These are phyloP conservation scores for Chrysoporthe cubensis DNA, from an alignment of 2,329 filamentous ascomycete genomes.

Conservation along the genomic window DNA sequence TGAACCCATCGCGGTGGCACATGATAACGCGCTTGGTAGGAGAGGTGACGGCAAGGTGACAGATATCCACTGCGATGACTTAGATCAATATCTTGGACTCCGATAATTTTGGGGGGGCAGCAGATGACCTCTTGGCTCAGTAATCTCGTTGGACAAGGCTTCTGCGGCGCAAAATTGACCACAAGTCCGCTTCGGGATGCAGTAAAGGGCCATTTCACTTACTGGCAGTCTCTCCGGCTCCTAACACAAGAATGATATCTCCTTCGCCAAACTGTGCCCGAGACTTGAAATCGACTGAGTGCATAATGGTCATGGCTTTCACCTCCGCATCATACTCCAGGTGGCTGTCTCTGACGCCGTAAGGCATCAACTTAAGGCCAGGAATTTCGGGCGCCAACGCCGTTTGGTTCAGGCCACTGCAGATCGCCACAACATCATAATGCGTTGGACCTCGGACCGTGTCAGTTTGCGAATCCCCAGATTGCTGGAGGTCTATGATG, in stretches of 20 bases:
- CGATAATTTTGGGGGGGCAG: not conserved
- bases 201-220: not conserved
- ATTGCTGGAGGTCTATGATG: not conserved
- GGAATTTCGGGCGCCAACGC: conserved; percentile 39
- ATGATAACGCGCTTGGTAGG: conserved; percentile 42
- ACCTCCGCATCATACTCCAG: not conserved
- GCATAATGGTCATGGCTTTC: conserved; percentile 32
- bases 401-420: conserved; percentile 42
- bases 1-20: conserved; percentile 44
- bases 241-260: conserved; percentile 43
- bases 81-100: not conserved
- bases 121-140: not conserved
- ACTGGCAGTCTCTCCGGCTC: conserved; percentile 42
- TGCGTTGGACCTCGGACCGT: not conserved
- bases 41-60: conserved; percentile 42
- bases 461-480: not conserved
- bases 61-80: conserved; percentile 37
- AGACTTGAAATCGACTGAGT: conserved; percentile 43
- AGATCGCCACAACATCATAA: conserved; percentile 43
- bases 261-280: conserved; percentile 39
- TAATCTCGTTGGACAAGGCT: not conserved
- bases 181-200: not conserved
- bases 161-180: not conserved
- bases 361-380: not conserved
- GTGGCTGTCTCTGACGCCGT: not conserved